A percentile compares a stretch with the other conserved stretches of the same genome.
Conservation (phyloP, 768 basidiomycete species). For the Daedaleopsis sinensis region DNA sequence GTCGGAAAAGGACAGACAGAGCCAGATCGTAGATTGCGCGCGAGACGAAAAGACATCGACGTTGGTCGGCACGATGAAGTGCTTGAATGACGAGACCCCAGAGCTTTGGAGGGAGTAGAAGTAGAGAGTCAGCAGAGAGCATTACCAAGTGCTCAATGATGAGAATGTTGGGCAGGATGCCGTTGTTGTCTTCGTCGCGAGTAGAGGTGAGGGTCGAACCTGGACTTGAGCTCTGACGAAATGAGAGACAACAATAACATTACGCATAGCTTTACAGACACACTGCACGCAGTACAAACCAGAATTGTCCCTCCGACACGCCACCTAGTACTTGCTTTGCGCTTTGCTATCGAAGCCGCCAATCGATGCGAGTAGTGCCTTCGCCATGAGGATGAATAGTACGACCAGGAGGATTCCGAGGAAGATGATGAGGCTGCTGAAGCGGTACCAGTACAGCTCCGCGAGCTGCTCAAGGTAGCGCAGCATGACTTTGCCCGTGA, state of each 20-base stretch:
- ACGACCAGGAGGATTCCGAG: constrained; percentile 17
- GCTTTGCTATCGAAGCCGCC: constrained; percentile 14
- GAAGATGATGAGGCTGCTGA: constrained; percentile 25
- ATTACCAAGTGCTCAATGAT: no score
- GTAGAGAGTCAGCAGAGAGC: no score
- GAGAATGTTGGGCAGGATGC: no score
- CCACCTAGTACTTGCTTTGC: constrained; percentile 8
- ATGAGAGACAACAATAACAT: constrained; percentile 13
- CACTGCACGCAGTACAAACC: neutral
- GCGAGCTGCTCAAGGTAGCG: constrained; percentile 33
- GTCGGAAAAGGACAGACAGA: no score
- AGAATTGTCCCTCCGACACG: neutral
- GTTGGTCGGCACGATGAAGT: no score
- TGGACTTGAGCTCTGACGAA: no score
- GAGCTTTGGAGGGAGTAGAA: no score
- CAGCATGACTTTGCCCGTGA: constrained; percentile 34
- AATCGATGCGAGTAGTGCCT: constrained; percentile 4
- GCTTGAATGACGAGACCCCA: no score
- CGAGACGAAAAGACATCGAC: no score
- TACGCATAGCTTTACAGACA: constrained; percentile 18
- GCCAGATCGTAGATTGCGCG: no score
- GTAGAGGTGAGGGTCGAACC: no score
- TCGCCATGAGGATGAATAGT: constrained; percentile 14
- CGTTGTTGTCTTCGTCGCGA: no score
- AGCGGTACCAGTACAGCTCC: constrained; percentile 34